Conservation (phyloP, 2,329 filamentous ascomycete genomes). For the Monosporascus sp. region DNA sequence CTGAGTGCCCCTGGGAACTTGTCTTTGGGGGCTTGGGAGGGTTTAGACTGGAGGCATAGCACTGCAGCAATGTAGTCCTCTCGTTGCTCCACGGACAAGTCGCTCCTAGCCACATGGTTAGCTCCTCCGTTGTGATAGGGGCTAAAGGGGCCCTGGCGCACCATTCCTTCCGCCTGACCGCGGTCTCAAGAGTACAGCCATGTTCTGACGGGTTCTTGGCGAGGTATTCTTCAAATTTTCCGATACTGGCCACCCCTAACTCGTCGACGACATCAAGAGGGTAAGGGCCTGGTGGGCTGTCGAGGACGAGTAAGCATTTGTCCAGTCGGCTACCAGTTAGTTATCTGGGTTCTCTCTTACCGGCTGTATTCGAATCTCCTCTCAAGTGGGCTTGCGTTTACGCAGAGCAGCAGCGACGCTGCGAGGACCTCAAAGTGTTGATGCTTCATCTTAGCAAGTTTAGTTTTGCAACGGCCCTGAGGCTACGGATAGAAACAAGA, state of each 20-base stretch:
- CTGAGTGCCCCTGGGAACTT: constrained; percentile 25
- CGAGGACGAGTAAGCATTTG: neutral
- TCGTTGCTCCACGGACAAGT: constrained; percentile 21
- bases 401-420: neutral
- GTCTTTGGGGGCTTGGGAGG: constrained; percentile 16
- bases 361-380: neutral
- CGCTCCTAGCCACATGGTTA: constrained; percentile 19
- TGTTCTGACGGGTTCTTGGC: neutral
- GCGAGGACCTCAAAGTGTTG: neutral
- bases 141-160: neutral
- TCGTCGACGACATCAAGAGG: neutral
- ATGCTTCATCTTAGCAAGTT: neutral
- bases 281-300: neutral
- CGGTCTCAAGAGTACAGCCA: neutral
- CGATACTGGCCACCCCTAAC: neutral
- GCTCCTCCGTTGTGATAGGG: neutral
- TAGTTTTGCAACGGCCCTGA: neutral
- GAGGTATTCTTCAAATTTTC: neutral
- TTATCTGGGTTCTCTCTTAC: neutral
- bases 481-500: neutral
- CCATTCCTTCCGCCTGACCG: neutral
- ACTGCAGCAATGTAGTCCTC: constrained; percentile 26
- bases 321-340: neutral
- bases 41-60: constrained; percentile 22
- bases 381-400: neutral